These are phyloP conservation scores for Aspergillus quadricinctus DNA, from an alignment of 2,329 filamentous ascomycete species.

Conservation along the genomic window DNA sequence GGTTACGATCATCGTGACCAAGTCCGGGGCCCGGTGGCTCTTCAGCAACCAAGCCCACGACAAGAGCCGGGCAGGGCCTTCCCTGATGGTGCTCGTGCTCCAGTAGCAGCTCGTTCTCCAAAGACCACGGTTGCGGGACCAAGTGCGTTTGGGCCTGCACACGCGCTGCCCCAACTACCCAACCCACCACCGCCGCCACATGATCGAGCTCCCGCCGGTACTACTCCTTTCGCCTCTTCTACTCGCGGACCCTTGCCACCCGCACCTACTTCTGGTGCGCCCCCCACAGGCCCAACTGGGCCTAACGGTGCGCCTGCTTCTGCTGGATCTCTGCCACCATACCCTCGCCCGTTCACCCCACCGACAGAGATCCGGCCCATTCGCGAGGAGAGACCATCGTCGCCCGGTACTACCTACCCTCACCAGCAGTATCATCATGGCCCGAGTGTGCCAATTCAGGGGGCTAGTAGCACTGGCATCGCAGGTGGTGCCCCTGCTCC, in stretches of 20 bases:
- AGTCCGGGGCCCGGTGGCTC: conserved; percentile 63
- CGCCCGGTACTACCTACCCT: conserved; percentile 81
- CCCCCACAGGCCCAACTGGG: conserved; percentile 47
- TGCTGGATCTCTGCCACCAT: conserved; percentile 64
- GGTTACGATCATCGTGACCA: conserved; percentile 76
- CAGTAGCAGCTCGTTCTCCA: conserved; percentile 56
- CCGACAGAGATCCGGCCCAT: conserved; percentile 78
- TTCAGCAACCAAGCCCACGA: conserved; percentile 71
- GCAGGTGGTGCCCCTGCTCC: conserved; percentile 65
- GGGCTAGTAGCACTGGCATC: conserved; percentile 49
- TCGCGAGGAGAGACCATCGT: conserved; percentile 80
- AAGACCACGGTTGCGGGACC: conserved; percentile 53
- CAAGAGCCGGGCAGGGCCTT: conserved; percentile 68
- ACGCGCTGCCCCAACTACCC: conserved; percentile 49
- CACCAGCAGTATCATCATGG: conserved; percentile 78
- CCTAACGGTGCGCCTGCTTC: conserved; percentile 51
- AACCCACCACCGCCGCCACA: conserved; percentile 43
- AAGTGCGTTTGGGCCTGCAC: conserved; percentile 46
- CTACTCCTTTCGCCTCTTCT: conserved; percentile 26
- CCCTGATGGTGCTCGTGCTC: conserved; percentile 58
- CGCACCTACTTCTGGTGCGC: conserved; percentile 28
- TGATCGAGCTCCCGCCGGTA: conserved; percentile 33
- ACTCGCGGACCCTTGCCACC: conserved; percentile 42
- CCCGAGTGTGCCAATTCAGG: conserved; percentile 52
- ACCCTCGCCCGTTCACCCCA: conserved; percentile 70